Evolutionary conservation across 176 grass and related monocot species (phyloP), one percentile per base, ranked within the genome.

Genomic region (Cenchrus americanus): DNA sequence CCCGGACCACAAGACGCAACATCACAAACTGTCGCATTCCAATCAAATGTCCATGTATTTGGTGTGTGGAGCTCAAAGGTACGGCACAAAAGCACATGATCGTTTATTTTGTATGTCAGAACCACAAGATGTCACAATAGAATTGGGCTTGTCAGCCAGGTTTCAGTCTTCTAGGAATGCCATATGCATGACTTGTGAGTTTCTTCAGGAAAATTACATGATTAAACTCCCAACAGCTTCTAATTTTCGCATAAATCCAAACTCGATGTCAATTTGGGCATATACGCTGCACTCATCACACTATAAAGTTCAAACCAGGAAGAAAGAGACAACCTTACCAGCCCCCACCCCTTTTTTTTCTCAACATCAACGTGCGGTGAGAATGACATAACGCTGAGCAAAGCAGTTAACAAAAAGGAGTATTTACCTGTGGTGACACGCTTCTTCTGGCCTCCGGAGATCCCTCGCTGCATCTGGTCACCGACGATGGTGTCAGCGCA

Each of bases 401-500:
- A 76, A 76, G 67, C 70, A 34, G 22, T 44, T 49, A 24, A 55
- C n/a, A 3, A 24, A 24, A 12, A 24, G 27, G 27, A 30, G 27
- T 23, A 61, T 24, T 68, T 92, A 96, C 96, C 96, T 19, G 96
- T 99, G 44, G 96, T 99, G 85, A 99, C 96, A 14, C 96, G 93
- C 71, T 99, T 99, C 93, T 94, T 95, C 80, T 99, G 96, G 48
- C 96, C 96, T 1, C 96, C 96, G 7, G 96, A 99, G 70, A 99
- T 96, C 10, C 96, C 96, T 70, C 96, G 59, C 77, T 94, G 93
- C 96, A 96, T 99, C 83, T 99, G 91, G 69, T 99, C 96, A 69
- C 96, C 96, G 1, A 99, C 93, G 63, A 99, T 90, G 19, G 93
- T 99, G 81, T 99, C 93, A 3, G 93, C 96, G 76, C 96, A 99